Percentiles rank a stretch among this genome's conserved stretches.
phyloP scores from a whole-genome alignment of 1,284 basidiomycete genomes.

The Leccinum insolens region DNA sequence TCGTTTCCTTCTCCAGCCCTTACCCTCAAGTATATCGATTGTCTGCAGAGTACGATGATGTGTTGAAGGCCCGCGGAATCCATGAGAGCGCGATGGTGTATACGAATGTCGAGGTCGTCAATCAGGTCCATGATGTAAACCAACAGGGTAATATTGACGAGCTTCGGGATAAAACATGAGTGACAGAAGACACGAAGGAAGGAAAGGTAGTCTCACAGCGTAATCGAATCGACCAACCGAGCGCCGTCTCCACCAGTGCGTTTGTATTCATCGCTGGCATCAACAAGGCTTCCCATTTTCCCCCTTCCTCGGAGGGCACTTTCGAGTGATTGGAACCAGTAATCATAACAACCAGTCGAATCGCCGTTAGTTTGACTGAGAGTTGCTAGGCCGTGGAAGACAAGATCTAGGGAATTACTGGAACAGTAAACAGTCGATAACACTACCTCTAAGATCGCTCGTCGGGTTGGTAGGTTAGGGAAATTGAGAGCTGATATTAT shows the following conservation, averaged over 20 bases:
- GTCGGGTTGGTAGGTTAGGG: constrained; percentile 80
- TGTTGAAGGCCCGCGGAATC: constrained; percentile 82
- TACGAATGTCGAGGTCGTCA: constrained; percentile 80
- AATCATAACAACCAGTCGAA: constrained; percentile 69
- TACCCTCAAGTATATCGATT: constrained; percentile 74
- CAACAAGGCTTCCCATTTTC: constrained; percentile 94
- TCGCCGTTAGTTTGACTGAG: constrained; percentile 71
- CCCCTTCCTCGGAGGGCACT: constrained; percentile 82
- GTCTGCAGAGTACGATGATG: constrained; percentile 70
- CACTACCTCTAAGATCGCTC: constrained; percentile 80
- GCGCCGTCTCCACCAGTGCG: constrained; percentile 65
- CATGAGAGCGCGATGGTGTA: constrained; percentile 89
- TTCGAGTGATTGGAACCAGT: constrained; percentile 90
- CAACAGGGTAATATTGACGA: constrained; percentile 72
- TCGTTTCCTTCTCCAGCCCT: constrained; percentile 43
- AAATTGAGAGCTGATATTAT: constrained; percentile 87
- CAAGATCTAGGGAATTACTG: constrained; percentile 54
- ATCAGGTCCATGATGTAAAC: constrained; percentile 63
- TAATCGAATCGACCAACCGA: constrained; percentile 72
- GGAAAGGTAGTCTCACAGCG: constrained; percentile 58
- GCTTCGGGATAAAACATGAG: constrained; percentile 42
- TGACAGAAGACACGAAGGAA: constrained; percentile 8
- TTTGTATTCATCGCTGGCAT: constrained; percentile 88
- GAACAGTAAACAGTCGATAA: constrained; percentile 65
- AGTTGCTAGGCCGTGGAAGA: constrained; percentile 64